Evolutionary conservation across 805 yeast genomes (phyloP), one percentile per base, ranked within the genome.

Genomic region (Metschnikowia gruessii): DNA sequence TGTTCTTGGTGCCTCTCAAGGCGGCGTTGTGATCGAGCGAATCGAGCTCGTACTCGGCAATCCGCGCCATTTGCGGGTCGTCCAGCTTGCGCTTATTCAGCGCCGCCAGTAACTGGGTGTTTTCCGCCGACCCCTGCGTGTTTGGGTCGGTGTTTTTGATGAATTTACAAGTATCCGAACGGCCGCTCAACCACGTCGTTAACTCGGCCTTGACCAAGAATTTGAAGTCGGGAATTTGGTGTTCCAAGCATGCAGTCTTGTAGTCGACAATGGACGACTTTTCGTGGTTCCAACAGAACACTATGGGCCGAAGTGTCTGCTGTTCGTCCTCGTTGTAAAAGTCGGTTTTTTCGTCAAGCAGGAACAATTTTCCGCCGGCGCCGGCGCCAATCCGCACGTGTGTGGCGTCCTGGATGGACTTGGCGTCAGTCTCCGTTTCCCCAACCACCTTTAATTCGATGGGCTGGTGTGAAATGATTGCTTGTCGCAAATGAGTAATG

Each of bases 161-260:
- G 60, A 76, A 83, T 44, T 80, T 77, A 52, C 87, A 81, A 19
- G 76, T 72, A 32, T 75, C 80, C 3, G 82, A 71, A 17, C 80
- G 74, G 3, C 96, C 96, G 49, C 76, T 77, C 42, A 92, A 74
- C 90, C 94, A 91, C 26, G 87, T 78, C 45, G 85, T 75, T 50
- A 92, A 75, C 61, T 92, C 96, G 8, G 89, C 83, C 66, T 95
- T 82, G 57, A 89, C 95, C 61, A 87, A 66, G 60, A 92, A 91
- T 47, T 87, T 82, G 61, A 92, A 78, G 52, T 87, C 87, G 2
- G 81, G 74, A 29, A 92, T 75, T 2, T 79, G 75, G 33, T 76
- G 69, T 41, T 75, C 76, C 57, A 81, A 84, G 53, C 96, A 87
- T 32, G 79, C 82, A 10, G 82, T 76, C 49, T 89, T 77, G 62